Base-by-base conservation (phyloP, 208 protist genomes). In the Trypanosoma boissoni region DNA sequence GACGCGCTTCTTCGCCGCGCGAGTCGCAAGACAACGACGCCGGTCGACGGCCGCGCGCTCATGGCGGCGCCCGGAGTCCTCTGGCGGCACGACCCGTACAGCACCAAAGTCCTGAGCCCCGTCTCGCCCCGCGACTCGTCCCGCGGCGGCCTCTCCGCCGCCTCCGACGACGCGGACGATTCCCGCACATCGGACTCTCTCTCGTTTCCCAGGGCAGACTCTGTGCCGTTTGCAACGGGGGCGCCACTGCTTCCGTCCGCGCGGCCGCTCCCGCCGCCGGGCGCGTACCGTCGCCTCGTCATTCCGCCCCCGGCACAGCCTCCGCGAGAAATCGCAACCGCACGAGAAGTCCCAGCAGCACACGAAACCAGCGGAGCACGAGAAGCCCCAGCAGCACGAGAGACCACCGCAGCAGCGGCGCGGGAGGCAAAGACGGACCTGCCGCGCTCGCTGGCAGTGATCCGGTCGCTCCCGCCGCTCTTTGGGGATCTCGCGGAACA, bases 31-130 rank as follows among this genome's bases (percentile, higher is more conserved):
- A 10, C 45, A n/a, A 5, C 53, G 53, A 55, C 29, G n/a, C n/a
- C n/a, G n/a, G n/a, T n/a, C n/a, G n/a, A n/a, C n/a, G n/a, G 61
- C 66, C 39, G 26, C 5, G 43, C 45, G 23, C 34, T 58, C 18
- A 21, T 53, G 6, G 52, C 39, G 6, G 62, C 78, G 45, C 78
- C 65, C 8, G 79, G 78, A 28, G 63, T 81, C 41, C 21, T 74
- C 39, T 90, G 83, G 83, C 76, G 77, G 14, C 76, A 90, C 48
- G 83, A 90, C 46, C 83, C 83, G 23, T 90, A 90, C 73, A 84
- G 78, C 41, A 51, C 52, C 46, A 60, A 62, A 34, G 58, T 89
- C 18, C 5, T 82, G n/a, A n/a, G 34, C 8, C 34, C 34, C 34
- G 34, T 39, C 34, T 39, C 34, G 8, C 6, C 8, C 34, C 34